phyloP scores from a whole-genome alignment of 176 grass and related monocot genomes.

The Juncus inflexus region DNA sequence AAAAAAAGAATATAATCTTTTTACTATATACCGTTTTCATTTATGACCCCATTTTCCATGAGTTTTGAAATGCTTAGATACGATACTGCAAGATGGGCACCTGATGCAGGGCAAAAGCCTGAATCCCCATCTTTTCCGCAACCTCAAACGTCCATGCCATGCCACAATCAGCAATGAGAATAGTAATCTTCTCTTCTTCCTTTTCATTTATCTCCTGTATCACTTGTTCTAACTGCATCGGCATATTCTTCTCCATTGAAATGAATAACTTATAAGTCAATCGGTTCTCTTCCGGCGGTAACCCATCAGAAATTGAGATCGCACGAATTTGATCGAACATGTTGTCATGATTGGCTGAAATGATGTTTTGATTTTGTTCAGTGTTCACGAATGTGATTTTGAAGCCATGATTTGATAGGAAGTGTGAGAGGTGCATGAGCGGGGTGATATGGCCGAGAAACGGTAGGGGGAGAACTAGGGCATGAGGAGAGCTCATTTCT shows the following conservation, averaged over 20 bases:
- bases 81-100: slow-evolving; percentile 27
- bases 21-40: slow-evolving; percentile 34
- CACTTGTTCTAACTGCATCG: slow-evolving; percentile 14
- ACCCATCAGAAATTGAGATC: slow-evolving; percentile 48
- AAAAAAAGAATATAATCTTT: background rate
- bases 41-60: slow-evolving; percentile 39
- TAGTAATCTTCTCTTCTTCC: slow-evolving; percentile 34
- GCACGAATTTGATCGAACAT: slow-evolving; percentile 21
- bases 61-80: slow-evolving; percentile 40
- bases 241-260: slow-evolving; percentile 26
- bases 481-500: slow-evolving; percentile 22
- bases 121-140: slow-evolving; percentile 29
- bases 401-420: slow-evolving; percentile 36
- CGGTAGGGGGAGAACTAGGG: slow-evolving; percentile 47
- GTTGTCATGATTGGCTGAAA: slow-evolving; percentile 15
- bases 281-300: slow-evolving; percentile 42
- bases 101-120: slow-evolving; percentile 37
- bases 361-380: slow-evolving; percentile 44
- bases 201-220: slow-evolving; percentile 17
- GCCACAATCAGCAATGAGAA: slow-evolving; percentile 36
- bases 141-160: slow-evolving; percentile 41
- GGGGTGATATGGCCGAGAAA: slow-evolving; percentile 65
- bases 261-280: slow-evolving; percentile 12
- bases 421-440: slow-evolving; percentile 46
- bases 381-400: slow-evolving; percentile 55